These are phyloP conservation scores for Leptographium lundbergii DNA, from an alignment of 2,329 filamentous ascomycete genomes.

Conservation along the genomic window DNA sequence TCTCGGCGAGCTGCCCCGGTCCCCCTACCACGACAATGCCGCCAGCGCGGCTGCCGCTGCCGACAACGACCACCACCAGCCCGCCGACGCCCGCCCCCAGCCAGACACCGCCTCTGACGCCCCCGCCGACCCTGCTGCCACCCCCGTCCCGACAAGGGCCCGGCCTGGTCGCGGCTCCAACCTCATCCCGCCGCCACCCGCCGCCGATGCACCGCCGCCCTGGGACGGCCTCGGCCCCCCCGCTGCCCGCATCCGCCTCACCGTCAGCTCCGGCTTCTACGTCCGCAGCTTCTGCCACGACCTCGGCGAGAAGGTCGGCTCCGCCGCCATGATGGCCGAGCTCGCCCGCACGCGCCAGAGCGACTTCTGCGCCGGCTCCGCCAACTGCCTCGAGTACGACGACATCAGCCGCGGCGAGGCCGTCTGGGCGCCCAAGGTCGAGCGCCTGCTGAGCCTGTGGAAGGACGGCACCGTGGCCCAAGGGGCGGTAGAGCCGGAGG, in stretches of 20 bases:
- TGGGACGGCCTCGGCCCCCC: slow-evolving; percentile 55
- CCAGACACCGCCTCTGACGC: background rate
- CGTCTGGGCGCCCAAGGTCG: slow-evolving; percentile 69
- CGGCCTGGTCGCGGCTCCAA: slow-evolving; percentile 35
- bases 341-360: slow-evolving; percentile 72
- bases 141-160: background rate
- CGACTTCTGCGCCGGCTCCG: slow-evolving; percentile 57
- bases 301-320: slow-evolving; percentile 68
- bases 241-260: slow-evolving; percentile 76
- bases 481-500: background rate
- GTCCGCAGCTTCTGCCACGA: slow-evolving; percentile 91
- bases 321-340: slow-evolving; percentile 74
- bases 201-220: slow-evolving; percentile 35
- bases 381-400: slow-evolving; percentile 65
- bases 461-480: slow-evolving; percentile 4
- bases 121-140: background rate
- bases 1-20: slow-evolving; percentile 35
- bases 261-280: slow-evolving; percentile 92
- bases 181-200: slow-evolving; percentile 35
- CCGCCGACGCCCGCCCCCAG: too few relatives aligned
- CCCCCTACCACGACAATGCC: slow-evolving; percentile 12
- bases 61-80: background rate
- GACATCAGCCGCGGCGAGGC: slow-evolving; percentile 66
- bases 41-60: background rate
- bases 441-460: slow-evolving; percentile 34